phyloP scores from a whole-genome alignment of 306 rosid species.

The Mimosa pudica region DNA sequence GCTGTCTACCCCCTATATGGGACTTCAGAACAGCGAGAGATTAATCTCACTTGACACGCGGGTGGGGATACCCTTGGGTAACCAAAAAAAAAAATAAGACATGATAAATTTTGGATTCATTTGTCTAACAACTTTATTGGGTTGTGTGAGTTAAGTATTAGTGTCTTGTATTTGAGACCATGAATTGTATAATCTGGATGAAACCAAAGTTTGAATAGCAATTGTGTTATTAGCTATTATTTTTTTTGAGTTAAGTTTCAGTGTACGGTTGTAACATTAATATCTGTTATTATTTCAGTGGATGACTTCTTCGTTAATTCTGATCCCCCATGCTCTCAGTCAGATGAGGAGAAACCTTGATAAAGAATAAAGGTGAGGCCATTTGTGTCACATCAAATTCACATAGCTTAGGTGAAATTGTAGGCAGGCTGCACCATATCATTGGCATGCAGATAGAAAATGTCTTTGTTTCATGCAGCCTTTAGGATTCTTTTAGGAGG shows the following conservation, averaged over 20 bases:
- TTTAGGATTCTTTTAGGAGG: slow-evolving; percentile 43
- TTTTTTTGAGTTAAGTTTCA: not conserved
- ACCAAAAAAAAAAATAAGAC: not conserved
- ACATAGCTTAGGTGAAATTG: slow-evolving; percentile 47
- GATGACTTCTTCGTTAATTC: slow-evolving; percentile 98
- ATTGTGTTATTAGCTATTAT: not conserved
- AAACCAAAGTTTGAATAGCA: slow-evolving; percentile 15
- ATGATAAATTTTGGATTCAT: slow-evolving; percentile 3
- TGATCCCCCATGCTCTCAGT: slow-evolving; percentile 74
- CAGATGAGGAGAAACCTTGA: slow-evolving; percentile 85
- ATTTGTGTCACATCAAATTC: slow-evolving; percentile 39
- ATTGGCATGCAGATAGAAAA: slow-evolving; percentile 41
- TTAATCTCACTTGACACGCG: no score
- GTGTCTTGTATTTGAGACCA: slow-evolving; percentile 52
- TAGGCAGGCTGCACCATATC: slow-evolving; percentile 49
- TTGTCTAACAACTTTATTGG: not conserved
- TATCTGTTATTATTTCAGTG: slow-evolving; percentile 54
- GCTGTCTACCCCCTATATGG: no score
- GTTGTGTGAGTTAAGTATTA: not conserved
- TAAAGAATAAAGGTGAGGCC: slow-evolving; percentile 49
- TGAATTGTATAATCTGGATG: slow-evolving; percentile 72
- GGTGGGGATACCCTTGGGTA: no score
- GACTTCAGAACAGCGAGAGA: no score
- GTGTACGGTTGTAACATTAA: slow-evolving; percentile 21
- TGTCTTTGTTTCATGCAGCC: slow-evolving; percentile 33